A percentile compares a stretch with the other conserved stretches of the same genome.
phyloP scores from a whole-genome alignment of 495 filamentous ascomycete genomes.

The Pseudevernia furfuracea region DNA sequence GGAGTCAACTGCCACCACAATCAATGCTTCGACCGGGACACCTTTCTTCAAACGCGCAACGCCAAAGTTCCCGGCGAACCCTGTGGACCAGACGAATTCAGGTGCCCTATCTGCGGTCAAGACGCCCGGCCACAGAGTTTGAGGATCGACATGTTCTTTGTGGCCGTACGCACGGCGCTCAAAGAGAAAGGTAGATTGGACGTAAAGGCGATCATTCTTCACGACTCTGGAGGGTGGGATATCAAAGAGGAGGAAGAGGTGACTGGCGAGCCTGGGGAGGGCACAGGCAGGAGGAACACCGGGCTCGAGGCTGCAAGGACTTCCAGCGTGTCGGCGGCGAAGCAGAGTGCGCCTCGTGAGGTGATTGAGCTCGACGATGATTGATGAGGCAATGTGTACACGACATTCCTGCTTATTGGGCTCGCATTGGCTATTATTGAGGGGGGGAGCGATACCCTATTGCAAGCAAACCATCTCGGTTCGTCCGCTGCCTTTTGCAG shows the following conservation, averaged over 20 bases:
- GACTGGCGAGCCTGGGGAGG: slow-evolving; percentile 22
- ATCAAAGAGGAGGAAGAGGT: slow-evolving; percentile 33
- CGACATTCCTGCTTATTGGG: neutral
- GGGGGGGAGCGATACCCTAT: neutral
- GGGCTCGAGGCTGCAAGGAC: neutral
- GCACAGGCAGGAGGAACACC: slow-evolving; percentile 10
- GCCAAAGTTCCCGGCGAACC: slow-evolving; percentile 41
- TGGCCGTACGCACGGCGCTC: slow-evolving; percentile 46
- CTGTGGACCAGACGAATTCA: slow-evolving; percentile 65
- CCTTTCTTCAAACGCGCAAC: slow-evolving; percentile 61
- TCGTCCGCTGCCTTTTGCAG: neutral
- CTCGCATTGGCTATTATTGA: neutral
- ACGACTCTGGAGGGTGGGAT: slow-evolving; percentile 52
- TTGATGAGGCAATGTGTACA: slow-evolving; percentile 8
- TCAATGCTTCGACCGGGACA: slow-evolving; percentile 85
- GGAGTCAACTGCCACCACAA: slow-evolving; percentile 55
- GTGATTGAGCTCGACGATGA: slow-evolving; percentile 25
- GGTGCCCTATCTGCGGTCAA: slow-evolving; percentile 67
- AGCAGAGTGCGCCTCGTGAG: slow-evolving; percentile 7
- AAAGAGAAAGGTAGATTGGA: slow-evolving; percentile 34
- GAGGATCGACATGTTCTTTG: slow-evolving; percentile 62
- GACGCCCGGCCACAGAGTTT: slow-evolving; percentile 68
- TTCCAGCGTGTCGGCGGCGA: neutral
- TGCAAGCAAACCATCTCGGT: neutral
- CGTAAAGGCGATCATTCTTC: slow-evolving; percentile 52